phyloP scores from a whole-genome alignment of 805 yeast species.

The Ogataea paradorogensis region DNA sequence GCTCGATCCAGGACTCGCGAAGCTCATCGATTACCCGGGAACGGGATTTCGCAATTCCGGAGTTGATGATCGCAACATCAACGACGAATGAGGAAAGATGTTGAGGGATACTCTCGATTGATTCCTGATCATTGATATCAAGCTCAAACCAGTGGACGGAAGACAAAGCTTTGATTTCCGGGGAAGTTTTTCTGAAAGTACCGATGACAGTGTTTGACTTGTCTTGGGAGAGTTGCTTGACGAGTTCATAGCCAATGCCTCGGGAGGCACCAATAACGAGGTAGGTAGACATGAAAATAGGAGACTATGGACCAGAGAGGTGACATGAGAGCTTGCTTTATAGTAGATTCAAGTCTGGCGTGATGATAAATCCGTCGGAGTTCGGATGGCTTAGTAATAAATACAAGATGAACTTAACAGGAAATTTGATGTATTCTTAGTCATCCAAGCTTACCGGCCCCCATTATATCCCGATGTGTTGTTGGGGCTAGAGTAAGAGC shows the following conservation, averaged over 20 bases:
- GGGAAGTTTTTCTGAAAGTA: neutral
- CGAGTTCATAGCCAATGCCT: slow-evolving; percentile 41
- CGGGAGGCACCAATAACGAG: slow-evolving; percentile 43
- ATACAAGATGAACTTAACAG: no score
- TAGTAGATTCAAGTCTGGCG: no score
- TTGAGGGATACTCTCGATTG: slow-evolving; percentile 17
- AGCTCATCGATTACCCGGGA: neutral
- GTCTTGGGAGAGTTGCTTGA: slow-evolving; percentile 25
- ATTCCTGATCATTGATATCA: slow-evolving; percentile 21
- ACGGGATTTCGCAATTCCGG: slow-evolving; percentile 21
- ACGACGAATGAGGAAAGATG: slow-evolving; percentile 21
- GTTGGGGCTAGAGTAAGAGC: no score
- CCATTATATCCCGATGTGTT: no score
- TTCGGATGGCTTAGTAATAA: no score
- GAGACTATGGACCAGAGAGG: no score
- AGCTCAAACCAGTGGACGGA: slow-evolving; percentile 24
- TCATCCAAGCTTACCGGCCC: no score
- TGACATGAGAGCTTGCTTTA: no score
- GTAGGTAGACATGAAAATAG: slow-evolving; percentile 16
- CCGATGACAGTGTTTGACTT: slow-evolving; percentile 26
- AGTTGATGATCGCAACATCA: slow-evolving; percentile 37
- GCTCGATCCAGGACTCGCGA: neutral
- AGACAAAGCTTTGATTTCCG: slow-evolving; percentile 16
- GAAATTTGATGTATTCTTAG: no score
- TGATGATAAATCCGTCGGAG: no score